Evolutionary conservation across 140 eudicot genomes (phyloP), one percentile per base, ranked within the genome.

Genomic region (Artemisia princeps): DNA sequence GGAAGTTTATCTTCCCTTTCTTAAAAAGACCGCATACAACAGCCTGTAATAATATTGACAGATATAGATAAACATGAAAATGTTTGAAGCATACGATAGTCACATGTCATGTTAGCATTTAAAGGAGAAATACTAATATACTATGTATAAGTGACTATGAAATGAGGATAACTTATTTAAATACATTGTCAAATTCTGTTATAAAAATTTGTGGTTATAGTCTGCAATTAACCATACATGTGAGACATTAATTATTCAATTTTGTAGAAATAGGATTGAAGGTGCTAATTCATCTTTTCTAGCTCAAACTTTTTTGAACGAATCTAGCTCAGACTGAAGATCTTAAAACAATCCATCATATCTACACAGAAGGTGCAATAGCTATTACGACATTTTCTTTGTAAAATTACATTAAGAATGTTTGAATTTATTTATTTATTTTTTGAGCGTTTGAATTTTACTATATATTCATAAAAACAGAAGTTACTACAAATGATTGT

Each of bases 1-100:
- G 98, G 64, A 92, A 92, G 76, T 82, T 55, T 61, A 88, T 69
- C 75, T 74, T 86, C 49, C 94, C 96, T 22, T 66, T 62, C 57
- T 86, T 80, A 78, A 76, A 80, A 69, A 88, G 92, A 24, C 98
- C 98, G 51, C 95, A 88, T 69, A 88, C 96, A 80, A 88, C 82
- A 72, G 84, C 98, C 98, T 92, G 84, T 33, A 70, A 80, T 33
- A 67, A 55, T 44, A 62, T 22, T 48, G 4, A 37, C 10, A 33
- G 6, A 51, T 2, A 60, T 49, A 23, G 42, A 20, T 24, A 72
- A 68, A 24, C 16, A 24, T 58, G 13, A 26, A 28, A 12, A 1
- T 8, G 8, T 60, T 3, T 11, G 62, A 56, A 58, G 59, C 24
- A 46, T 15, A 69, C 24, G 2, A 42, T 67, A 67, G 6, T 37